A percentile compares a stretch with the other conserved stretches of the same genome.
Evolutionary conservation across 164 flowering plant species (phyloP).

Genomic region (Houttuynia cordata): DNA sequence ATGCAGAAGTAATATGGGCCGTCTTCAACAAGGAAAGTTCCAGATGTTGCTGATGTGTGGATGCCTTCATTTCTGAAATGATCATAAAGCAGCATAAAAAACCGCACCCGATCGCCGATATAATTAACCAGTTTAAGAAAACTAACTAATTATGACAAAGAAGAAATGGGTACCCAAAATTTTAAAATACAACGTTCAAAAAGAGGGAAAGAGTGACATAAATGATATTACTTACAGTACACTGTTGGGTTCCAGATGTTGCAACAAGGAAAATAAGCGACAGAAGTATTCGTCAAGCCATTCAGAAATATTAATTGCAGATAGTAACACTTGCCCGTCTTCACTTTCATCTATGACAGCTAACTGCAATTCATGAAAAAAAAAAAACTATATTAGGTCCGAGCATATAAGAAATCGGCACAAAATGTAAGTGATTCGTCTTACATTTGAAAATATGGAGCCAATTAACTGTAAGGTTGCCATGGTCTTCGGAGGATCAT

Average conservation of each 20-base stretch:
- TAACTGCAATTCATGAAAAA: constrained; percentile 39
- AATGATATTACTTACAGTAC: constrained; percentile 50
- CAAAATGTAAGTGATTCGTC: constrained; percentile 8
- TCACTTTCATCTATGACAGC: constrained; percentile 52
- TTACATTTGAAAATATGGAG: constrained; percentile 90
- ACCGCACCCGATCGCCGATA: background rate
- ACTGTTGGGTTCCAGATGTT: constrained; percentile 84
- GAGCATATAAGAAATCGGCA: background rate
- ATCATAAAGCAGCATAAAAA: constrained; percentile 4
- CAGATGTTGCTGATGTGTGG: constrained; percentile 62
- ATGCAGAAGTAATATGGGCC: constrained; percentile 91
- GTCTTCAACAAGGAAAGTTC: constrained; percentile 92
- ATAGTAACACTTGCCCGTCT: constrained; percentile 31
- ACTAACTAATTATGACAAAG: background rate
- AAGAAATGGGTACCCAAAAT: background rate
- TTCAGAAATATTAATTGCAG: constrained; percentile 63
- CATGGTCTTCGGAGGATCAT: constrained; percentile 96
- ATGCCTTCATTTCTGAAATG: constrained; percentile 72
- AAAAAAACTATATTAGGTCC: constrained; percentile 6
- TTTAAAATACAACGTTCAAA: background rate
- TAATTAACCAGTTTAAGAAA: too few relatives aligned
- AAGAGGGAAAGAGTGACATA: background rate
- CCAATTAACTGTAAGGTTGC: constrained; percentile 96
- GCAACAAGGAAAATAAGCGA: constrained; percentile 77
- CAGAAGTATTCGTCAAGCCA: constrained; percentile 97